Percentiles rank a stretch among this genome's conserved stretches.
These are phyloP conservation scores for Mycocalia duriaeana DNA, from an alignment of 1,284 basidiomycete genomes.

Conservation along the genomic window DNA sequence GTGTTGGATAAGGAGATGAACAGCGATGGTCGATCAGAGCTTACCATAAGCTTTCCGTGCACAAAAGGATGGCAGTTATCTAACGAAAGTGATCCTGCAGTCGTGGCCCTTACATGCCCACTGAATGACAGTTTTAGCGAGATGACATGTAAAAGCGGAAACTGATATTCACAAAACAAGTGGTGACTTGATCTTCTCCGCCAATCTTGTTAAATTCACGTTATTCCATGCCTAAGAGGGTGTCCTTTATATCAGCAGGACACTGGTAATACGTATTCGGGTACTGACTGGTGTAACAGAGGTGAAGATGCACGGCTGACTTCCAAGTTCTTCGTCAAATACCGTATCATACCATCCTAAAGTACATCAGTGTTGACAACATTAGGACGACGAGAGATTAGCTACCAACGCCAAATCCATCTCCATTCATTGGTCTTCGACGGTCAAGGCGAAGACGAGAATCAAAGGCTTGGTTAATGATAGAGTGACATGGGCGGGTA, in stretches of 20 bases:
- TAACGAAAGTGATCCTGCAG: slow-evolving; percentile 79
- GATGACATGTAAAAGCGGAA: not conserved
- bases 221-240: slow-evolving; percentile 86
- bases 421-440: slow-evolving; percentile 86
- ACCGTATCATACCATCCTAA: slow-evolving; percentile 82
- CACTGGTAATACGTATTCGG: slow-evolving; percentile 17
- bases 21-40: slow-evolving; percentile 12
- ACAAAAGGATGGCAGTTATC: slow-evolving; percentile 95
- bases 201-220: slow-evolving; percentile 80
- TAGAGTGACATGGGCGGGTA: slow-evolving; percentile 89
- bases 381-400: slow-evolving; percentile 16
- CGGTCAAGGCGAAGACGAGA: slow-evolving; percentile 80
- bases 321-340: slow-evolving; percentile 76
- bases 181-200: slow-evolving; percentile 92
- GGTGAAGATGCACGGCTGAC: slow-evolving; percentile 92
- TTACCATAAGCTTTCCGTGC: slow-evolving; percentile 83
- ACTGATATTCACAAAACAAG: slow-evolving; percentile 74
- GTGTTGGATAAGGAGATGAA: slow-evolving; percentile 7
- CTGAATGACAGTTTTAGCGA: slow-evolving; percentile 30
- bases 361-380: not conserved
- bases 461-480: slow-evolving; percentile 94
- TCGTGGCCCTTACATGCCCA: slow-evolving; percentile 88
- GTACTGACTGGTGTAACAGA: slow-evolving; percentile 82
- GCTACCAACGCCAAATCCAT: slow-evolving; percentile 94
- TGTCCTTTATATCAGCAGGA: not conserved